Base-by-base conservation (phyloP, 2,329 filamentous ascomycete species). In the Passalora sequoiae region DNA sequence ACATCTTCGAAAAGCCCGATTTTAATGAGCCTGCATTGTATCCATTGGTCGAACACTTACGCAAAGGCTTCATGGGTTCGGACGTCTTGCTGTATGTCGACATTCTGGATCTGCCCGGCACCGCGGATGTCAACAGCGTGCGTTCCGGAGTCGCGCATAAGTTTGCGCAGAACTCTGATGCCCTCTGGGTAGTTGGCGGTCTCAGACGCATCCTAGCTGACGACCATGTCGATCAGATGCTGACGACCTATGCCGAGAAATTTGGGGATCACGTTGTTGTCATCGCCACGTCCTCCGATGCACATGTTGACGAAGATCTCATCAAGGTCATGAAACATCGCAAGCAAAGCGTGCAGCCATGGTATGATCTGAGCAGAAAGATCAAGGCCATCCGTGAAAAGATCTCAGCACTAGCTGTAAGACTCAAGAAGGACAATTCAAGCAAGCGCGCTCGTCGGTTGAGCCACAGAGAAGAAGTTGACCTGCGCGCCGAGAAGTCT, bases 51-150 rank as follows among this genome's bases (percentile, higher is more conserved):
- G 42, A 56, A 17, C 45, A 56, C 17, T 50, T 58, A 3, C 43
- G 43, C 8, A 51, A 58, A 37, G 47, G 51, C 6, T 32, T 60
- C 6, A 13, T 32, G 3, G 46, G 40, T 4, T 52, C 56, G 1
- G 28, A 48, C 1, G 35, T 58, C 6, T 37, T 61, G 6, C 20
- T 49, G 8, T 35, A 50, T n/a, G 25, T 55, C 3, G 49, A 54
- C 0, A 15, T 62, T 15, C 46, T 50, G 0, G 60, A 62, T 35
- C 47, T 60, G 7, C 58, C 56, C 12, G 56, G 59, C 4, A 50
- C 58, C 3, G 43, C 44, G 1, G 60, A 62, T 36, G 56, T 41
- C 10, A 57, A 57, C 16, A 27, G 47, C 4, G 36, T 53, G 1
- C 49, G 58, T 0, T 50, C 49, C 24, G 47, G 53, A 2, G 31